Evolutionary conservation across 2,329 filamentous ascomycete species (phyloP).

Genomic region (Helotiales sp.): DNA sequence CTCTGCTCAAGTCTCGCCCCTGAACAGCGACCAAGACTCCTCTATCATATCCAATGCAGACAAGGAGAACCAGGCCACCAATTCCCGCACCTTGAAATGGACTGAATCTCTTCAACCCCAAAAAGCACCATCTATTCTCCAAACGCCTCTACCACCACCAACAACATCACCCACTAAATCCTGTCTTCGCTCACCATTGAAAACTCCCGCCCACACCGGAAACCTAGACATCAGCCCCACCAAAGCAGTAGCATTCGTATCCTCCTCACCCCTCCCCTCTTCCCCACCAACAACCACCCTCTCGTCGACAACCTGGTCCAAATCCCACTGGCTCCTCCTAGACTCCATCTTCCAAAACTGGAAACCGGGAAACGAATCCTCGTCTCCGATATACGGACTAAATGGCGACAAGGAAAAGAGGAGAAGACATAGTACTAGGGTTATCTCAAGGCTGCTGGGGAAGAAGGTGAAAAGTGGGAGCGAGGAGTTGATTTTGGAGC

Average conservation of each 20-base stretch:
- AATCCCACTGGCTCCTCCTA: slow-evolving; percentile 34
- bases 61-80: slow-evolving; percentile 22
- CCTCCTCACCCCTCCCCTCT: slow-evolving; percentile 33
- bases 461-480: slow-evolving; percentile 25
- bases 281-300: slow-evolving; percentile 17
- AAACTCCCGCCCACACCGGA: slow-evolving; percentile 15
- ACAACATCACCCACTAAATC: slow-evolving; percentile 33
- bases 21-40: slow-evolving; percentile 10
- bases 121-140: slow-evolving; percentile 6
- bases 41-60: slow-evolving; percentile 6
- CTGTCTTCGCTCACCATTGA: slow-evolving; percentile 32
- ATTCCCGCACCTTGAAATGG: slow-evolving; percentile 28
- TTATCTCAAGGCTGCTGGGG: slow-evolving; percentile 33
- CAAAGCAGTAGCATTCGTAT: slow-evolving; percentile 34
- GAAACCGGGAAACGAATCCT: slow-evolving; percentile 25
- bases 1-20: slow-evolving; percentile 1
- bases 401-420: slow-evolving; percentile 9
- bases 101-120: slow-evolving; percentile 18
- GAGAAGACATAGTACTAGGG: slow-evolving; percentile 31
- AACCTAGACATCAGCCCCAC: slow-evolving; percentile 19
- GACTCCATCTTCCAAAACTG: slow-evolving; percentile 30
- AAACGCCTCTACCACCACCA: slow-evolving; percentile 8
- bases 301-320: slow-evolving; percentile 32
- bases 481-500: slow-evolving; percentile 31
- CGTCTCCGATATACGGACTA: not conserved